Conservation (phyloP, 345 rosid genomes). For the Eucalyptus polybractea region DNA sequence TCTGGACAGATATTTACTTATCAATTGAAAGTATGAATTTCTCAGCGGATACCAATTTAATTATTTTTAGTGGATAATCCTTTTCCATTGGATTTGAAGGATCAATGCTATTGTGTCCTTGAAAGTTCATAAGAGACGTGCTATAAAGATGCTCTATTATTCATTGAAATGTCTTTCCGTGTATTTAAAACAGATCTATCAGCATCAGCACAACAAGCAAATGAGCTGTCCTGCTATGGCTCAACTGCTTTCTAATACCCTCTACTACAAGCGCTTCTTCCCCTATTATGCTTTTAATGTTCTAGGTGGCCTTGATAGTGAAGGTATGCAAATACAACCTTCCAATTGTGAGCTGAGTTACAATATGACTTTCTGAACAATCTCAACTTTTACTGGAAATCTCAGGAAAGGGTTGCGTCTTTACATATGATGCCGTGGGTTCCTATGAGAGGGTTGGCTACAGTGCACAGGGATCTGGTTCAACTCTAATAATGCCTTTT, state of each 20-base stretch:
- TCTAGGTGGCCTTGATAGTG: constrained; percentile 86
- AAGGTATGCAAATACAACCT: constrained; percentile 36
- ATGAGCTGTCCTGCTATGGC: constrained; percentile 98
- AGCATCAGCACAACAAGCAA: constrained; percentile 97
- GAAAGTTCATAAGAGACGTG: not conserved
- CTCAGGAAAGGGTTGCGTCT: constrained; percentile 90
- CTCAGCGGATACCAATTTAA: not conserved
- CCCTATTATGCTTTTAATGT: constrained; percentile 96
- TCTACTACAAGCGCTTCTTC: constrained; percentile 93
- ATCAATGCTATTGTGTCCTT: not conserved
- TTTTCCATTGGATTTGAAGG: not conserved
- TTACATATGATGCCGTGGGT: constrained; percentile 96
- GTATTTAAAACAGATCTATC: constrained; percentile 50
- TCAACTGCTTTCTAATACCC: constrained; percentile 93
- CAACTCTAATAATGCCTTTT: constrained; percentile 86
- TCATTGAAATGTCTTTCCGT: not conserved
- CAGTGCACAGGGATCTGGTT: constrained; percentile 93
- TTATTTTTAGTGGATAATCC: not conserved
- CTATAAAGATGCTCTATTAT: not conserved
- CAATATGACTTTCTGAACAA: not conserved
- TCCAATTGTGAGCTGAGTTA: not conserved
- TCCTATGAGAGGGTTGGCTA: constrained; percentile 97
- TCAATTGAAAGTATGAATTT: not conserved
- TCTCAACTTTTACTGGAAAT: not conserved
- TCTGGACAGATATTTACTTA: not conserved